Evolutionary conservation across 164 flowering plant genomes (phyloP).

Genomic region (Magnolia officinalis): DNA sequence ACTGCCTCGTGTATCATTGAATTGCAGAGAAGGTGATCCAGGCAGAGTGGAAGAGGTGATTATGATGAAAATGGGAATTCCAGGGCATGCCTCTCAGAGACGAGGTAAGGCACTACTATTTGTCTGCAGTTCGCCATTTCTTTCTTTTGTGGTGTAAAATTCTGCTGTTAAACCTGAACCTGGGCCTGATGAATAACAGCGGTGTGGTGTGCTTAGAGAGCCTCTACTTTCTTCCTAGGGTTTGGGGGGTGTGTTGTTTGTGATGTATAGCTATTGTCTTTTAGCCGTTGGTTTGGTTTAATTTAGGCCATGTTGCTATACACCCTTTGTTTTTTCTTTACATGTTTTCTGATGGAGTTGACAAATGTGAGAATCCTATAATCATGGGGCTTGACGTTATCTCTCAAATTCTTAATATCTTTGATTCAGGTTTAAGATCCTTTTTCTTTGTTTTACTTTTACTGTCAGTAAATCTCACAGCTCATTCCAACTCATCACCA

Average conservation of each 20-base stretch:
- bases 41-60: conserved; percentile 70
- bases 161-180: conserved; percentile 20
- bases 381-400: background rate
- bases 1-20: background rate
- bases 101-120: conserved; percentile 3
- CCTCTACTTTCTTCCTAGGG: conserved; percentile 4
- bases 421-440: no score
- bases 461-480: no score
- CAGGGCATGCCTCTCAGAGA: background rate
- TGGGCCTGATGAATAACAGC: conserved; percentile 21
- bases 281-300: conserved; percentile 12
- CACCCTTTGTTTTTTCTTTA: background rate
- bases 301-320: background rate
- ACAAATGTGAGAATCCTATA: background rate
- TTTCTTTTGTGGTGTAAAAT: conserved; percentile 11
- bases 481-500: no score
- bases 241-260: conserved; percentile 17
- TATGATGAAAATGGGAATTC: background rate
- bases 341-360: background rate
- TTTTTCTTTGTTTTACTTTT: no score
- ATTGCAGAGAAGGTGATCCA: conserved; percentile 48
- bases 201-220: conserved; percentile 13
- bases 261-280: conserved; percentile 16
- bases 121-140: conserved; percentile 8
- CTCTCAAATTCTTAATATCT: background rate